Base-by-base conservation (phyloP, 306 rosid genomes). In the Datisca glomerata region DNA sequence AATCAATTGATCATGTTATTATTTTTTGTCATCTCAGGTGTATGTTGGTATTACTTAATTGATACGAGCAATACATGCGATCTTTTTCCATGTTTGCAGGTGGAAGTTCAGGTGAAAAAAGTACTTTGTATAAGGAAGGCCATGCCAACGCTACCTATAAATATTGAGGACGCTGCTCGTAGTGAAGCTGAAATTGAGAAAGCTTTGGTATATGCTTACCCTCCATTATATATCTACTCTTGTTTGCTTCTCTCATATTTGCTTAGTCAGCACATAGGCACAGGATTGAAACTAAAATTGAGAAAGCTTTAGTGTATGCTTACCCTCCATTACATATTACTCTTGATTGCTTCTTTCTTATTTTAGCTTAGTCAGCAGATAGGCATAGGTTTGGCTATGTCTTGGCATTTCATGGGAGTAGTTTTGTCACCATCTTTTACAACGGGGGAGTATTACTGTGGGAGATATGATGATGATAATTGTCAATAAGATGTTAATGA, bases 31-130 rank as follows among this genome's bases (percentile, higher is more conserved):
- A n/a, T n/a, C n/a, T n/a, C n/a, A n/a, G n/a, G n/a, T n/a, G n/a
- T n/a, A n/a, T n/a, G n/a, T n/a, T n/a, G n/a, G n/a, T n/a, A n/a
- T n/a, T n/a, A n/a, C n/a, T n/a, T n/a, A n/a, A n/a, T n/a, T n/a
- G n/a, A n/a, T n/a, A n/a, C n/a, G n/a, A n/a, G n/a, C n/a, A n/a
- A n/a, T n/a, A n/a, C n/a, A n/a, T n/a, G n/a, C n/a, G n/a, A n/a
- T n/a, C n/a, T n/a, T n/a, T n/a, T n/a, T n/a, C n/a, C n/a, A n/a
- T n/a, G 4, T 31, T 31, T 31, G 57, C 61, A 80, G 94, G 96
- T 91, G 28, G 98, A 91, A 60, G 55, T 91, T 57, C 96, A 80
- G 62, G 94, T 84, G 46, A 85, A 67, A 55, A 91, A 84, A 54
- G 17, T 84, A 32, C 51, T 69, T 33, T 80, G 94, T 53, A 60